Base-by-base conservation (phyloP, 352 stramenopile genomes). In the Phytophthora sp. region DNA sequence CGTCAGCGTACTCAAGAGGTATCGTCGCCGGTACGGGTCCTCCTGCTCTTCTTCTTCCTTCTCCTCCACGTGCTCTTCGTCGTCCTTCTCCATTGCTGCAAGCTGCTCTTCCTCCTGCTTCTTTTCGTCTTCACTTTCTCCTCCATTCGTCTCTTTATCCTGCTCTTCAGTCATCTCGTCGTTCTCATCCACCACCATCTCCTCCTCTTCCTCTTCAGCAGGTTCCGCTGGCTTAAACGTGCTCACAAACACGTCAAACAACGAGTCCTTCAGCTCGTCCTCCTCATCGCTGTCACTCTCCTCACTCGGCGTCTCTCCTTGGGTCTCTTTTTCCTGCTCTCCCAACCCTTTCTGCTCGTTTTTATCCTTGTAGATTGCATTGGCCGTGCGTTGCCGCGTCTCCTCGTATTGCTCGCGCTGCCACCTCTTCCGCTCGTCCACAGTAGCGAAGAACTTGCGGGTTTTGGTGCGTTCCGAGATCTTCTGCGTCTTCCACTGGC, bases 221-320 rank as follows among this genome's bases (percentile, higher is more conserved):
- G 9, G 8, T 50, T 67, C 41, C 16, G 70, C 50, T 1, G 66
- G 69, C 27, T 86, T 82, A 50, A 94, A 94, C 23, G 77, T 79
- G 39, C 77, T 79, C 30, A 94, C 80, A 71, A 94, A 94, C 66
- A 86, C 64, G 24, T 85, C 71, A 75, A 94, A 94, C n/a, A 91
- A 47, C 30, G 80, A 81, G 7, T 39, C 69, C 30, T 55, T 68
- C 29, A 44, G 58, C 16, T 36, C 46, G 21, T 74, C 56, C 4
- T 67, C 54, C 1, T 71, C 57, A 9, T 69, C 61, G 27, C 56
- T 72, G 15, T 63, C 65, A 42, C 49, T 69, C 0, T 67, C 49
- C 0, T 58, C 53, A 23, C 21, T 57, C 20, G 41, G 16, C 27
- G 0, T 69, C 45, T 55, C 54, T 27, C 21, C 53, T 13, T 21